Evolutionary conservation across 179 eudicot genomes (phyloP).

Genomic region (Drosera spatulata): DNA sequence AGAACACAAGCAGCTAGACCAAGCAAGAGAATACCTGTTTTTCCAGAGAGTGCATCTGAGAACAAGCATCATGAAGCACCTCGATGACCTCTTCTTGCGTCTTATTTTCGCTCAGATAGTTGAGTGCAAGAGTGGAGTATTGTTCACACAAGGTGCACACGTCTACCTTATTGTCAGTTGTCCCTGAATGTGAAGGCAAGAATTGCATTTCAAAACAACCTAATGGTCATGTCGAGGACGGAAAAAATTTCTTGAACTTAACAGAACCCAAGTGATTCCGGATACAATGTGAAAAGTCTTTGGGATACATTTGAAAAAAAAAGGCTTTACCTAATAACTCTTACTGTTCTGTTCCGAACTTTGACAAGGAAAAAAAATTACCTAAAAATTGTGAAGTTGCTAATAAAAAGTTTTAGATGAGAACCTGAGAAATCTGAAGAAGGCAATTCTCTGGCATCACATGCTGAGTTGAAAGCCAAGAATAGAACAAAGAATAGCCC

Average conservation of each 20-base stretch:
- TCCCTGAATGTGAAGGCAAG: slow-evolving; percentile 20
- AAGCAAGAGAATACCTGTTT: slow-evolving; percentile 28
- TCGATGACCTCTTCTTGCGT: slow-evolving; percentile 50
- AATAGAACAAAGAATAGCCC: slow-evolving; percentile 40
- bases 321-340: too few species aligned
- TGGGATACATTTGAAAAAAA: too few species aligned
- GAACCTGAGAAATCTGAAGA: slow-evolving; percentile 32
- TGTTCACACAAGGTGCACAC: slow-evolving; percentile 68
- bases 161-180: slow-evolving; percentile 19
- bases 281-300: too few species aligned
- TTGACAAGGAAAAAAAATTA: not conserved
- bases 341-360: not conserved
- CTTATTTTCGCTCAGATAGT: slow-evolving; percentile 50
- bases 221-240: not conserved
- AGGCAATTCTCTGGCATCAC: slow-evolving; percentile 42
- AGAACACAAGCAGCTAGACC: not conserved
- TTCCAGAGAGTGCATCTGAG: slow-evolving; percentile 38
- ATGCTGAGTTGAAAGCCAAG: slow-evolving; percentile 32
- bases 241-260: not conserved
- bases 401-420: too few species aligned
- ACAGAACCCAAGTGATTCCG: not conserved
- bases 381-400: not conserved
- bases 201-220: not conserved
- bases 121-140: slow-evolving; percentile 41
- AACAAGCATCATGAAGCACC: slow-evolving; percentile 55